A percentile compares a stretch with the other conserved stretches of the same genome.
phyloP scores from a whole-genome alignment of 306 rosid species.

The Citrullus colocynthis region DNA sequence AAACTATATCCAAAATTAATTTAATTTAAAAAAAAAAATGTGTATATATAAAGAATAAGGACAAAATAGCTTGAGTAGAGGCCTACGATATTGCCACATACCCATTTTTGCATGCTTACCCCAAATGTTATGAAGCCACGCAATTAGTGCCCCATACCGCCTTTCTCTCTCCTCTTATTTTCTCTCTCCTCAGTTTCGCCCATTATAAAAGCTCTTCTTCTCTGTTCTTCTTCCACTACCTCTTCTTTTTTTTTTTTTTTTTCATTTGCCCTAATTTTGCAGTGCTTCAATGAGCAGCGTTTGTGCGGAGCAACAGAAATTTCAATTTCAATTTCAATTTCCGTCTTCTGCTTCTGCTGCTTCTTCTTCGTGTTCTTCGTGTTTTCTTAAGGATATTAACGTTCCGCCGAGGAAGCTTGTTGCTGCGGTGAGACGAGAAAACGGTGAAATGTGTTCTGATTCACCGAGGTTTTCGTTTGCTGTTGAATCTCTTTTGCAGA shows the following conservation, averaged over 20 bases:
- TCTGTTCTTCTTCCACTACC: constrained; percentile 18
- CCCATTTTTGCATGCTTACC: constrained; percentile 59
- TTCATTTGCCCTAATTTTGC: neutral
- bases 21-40: neutral
- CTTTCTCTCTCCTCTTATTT: neutral
- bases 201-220: constrained; percentile 28
- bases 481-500: constrained; percentile 41
- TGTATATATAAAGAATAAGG: neutral
- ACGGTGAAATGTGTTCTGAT: constrained; percentile 25
- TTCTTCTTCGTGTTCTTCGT: neutral
- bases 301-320: constrained; percentile 39
- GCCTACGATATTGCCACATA: constrained; percentile 45
- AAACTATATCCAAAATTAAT: too few species aligned
- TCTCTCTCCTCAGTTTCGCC: neutral
- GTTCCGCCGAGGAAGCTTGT: constrained; percentile 73
- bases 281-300: constrained; percentile 25
- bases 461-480: constrained; percentile 29
- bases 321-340: constrained; percentile 30
- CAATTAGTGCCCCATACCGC: constrained; percentile 24
- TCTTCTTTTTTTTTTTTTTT: neutral
- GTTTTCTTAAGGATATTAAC: constrained; percentile 23
- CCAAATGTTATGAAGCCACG: constrained; percentile 63
- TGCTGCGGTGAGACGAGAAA: neutral
- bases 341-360: constrained; percentile 19
- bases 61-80: neutral